A percentile compares a stretch with the other conserved stretches of the same genome.
phyloP scores from a whole-genome alignment of 768 basidiomycete genomes.

The Suillus paluster region DNA sequence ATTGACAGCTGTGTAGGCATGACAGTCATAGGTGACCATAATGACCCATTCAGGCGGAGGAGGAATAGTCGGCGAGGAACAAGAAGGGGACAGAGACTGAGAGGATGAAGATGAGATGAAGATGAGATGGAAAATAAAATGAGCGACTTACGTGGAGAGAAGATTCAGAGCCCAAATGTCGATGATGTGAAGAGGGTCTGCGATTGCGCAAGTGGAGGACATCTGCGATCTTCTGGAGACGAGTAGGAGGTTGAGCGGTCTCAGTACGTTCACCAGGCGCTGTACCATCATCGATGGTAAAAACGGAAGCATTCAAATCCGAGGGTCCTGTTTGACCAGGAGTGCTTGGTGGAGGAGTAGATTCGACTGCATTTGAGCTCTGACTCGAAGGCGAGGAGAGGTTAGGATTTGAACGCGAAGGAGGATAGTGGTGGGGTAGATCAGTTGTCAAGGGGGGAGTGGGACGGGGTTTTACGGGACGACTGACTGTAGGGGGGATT shows the following conservation, averaged over 20 bases:
- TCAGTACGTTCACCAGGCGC: conserved; percentile 33
- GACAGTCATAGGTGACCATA: conserved; percentile 79
- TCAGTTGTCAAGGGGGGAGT: conserved; percentile 44
- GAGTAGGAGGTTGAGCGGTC: conserved; percentile 29
- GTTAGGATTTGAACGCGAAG: conserved; percentile 54
- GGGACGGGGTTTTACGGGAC: conserved; percentile 20
- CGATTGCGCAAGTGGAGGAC: conserved; percentile 27
- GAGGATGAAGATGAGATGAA: conserved; percentile 15
- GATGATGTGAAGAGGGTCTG: conserved; percentile 32
- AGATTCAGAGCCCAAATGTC: conserved; percentile 14
- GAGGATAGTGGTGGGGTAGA: conserved; percentile 36
- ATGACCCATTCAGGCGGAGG: conserved; percentile 47
- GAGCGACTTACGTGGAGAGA: conserved; percentile 26
- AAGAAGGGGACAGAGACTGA: conserved; percentile 36
- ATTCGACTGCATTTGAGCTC: conserved; percentile 63
- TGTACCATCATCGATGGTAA: conserved; percentile 43
- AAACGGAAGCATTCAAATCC: conserved; percentile 42
- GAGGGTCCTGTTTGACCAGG: conserved; percentile 55
- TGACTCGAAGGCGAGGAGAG: conserved; percentile 74
- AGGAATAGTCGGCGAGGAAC: conserved; percentile 28
- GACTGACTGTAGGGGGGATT: conserved; percentile 23
- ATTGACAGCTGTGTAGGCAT: conserved; percentile 73
- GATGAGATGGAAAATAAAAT: conserved; percentile 7
- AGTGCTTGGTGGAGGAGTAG: conserved; percentile 74
- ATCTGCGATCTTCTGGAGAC: conserved; percentile 38